Percentiles rank a stretch among this genome's conserved stretches.
Evolutionary conservation across 2,329 filamentous ascomycete genomes (phyloP).

Genomic region (Hypoxylon sp.): DNA sequence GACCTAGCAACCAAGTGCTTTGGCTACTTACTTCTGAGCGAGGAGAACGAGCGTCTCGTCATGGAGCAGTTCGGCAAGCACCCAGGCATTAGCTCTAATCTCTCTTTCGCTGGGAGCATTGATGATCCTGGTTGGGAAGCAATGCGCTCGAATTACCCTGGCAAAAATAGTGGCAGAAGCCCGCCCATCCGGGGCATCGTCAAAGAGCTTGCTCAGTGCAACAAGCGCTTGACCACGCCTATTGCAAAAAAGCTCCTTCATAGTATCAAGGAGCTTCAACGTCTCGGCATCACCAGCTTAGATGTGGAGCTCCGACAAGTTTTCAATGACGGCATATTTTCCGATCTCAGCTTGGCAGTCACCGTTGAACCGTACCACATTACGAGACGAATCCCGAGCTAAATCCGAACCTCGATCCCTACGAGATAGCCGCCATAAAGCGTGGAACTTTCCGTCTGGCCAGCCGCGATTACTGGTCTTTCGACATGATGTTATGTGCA

Average conservation of each 20-base stretch:
- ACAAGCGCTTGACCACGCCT: neutral
- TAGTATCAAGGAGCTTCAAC: slow-evolving; percentile 23
- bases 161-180: slow-evolving; percentile 25
- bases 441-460: slow-evolving; percentile 12
- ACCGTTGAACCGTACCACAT: slow-evolving; percentile 46
- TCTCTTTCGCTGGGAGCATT: slow-evolving; percentile 1
- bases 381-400: slow-evolving; percentile 28
- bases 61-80: slow-evolving; percentile 20
- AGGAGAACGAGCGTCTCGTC: slow-evolving; percentile 34
- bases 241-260: slow-evolving; percentile 10
- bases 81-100: too few relatives aligned
- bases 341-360: slow-evolving; percentile 43
- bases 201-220: slow-evolving; percentile 37
- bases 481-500: slow-evolving; percentile 21
- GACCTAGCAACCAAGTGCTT: slow-evolving; percentile 44
- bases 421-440: slow-evolving; percentile 11
- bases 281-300: slow-evolving; percentile 32
- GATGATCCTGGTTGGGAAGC: slow-evolving; percentile 5
- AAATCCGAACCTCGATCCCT: slow-evolving; percentile 12
- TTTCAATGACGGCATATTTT: slow-evolving; percentile 39
- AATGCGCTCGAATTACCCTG: slow-evolving; percentile 23
- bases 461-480: slow-evolving; percentile 23
- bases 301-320: slow-evolving; percentile 35
- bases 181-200: slow-evolving; percentile 43
- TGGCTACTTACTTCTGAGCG: slow-evolving; percentile 47